Evolutionary conservation across 805 yeast genomes (phyloP), one percentile per base, ranked within the genome.

Genomic region (Debaryomyces maramus): DNA sequence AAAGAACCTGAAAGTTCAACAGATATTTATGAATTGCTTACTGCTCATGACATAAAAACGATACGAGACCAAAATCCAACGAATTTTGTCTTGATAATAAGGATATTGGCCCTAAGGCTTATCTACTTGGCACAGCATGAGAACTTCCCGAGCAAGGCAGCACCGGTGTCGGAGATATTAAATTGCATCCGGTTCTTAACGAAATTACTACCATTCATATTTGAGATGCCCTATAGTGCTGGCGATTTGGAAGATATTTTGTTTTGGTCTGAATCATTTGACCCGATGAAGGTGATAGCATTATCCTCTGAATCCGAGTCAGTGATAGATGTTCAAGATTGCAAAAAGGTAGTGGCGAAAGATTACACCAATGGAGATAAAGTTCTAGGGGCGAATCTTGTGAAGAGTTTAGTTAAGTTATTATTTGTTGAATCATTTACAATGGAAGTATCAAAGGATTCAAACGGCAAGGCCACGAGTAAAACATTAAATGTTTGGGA

Each of bases 131-230:
- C 53, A n/a, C 20, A 39, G 6, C 37, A 39, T 8, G 33, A 26
- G 6, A 32, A 33, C 1, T 18, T 37, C 7, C 34, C 38, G 46
- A 60, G 34, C 15, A 47, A 49, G 15, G 22, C 39, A 16, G 48
- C 62, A 36, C 60, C 66, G 11, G 39, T 53, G 2, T 44, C 42
- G n/a, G 63, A 77, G 45, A 52, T 81, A 8, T 61, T 85, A 34
- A 83, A 80, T 43, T 80, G 88, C 50, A 50, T 83, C 5, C 72
- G 96, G 26, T 58, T 85, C 4, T 59, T 90, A 29, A 78, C 87
- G 3, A 75, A 79, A 44, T 39, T 85, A 3, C 46, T 85, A 15
- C 97, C 97, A 0, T 73, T 78, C 34, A 54, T 83, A 5, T 85
- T 75, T 52, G 96, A 89, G 60, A 55, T 65, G 8, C 67, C 55